phyloP scores from a whole-genome alignment of 1,139 yeast genomes.

The Blastobotrys buckinghamii region DNA sequence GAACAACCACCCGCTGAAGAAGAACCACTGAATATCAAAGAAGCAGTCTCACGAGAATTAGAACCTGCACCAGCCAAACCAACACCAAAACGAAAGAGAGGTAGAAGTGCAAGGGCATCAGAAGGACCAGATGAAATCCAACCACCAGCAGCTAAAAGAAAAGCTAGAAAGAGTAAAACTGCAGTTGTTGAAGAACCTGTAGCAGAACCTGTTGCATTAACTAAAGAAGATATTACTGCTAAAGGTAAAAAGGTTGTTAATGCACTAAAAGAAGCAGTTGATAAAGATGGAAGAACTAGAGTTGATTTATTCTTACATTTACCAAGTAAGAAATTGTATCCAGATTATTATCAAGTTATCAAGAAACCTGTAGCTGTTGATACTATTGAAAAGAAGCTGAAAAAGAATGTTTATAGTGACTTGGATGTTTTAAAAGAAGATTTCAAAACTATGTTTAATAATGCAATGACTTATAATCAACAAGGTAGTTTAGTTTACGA shows the following conservation, averaged over 20 bases:
- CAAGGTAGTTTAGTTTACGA: constrained; percentile 80
- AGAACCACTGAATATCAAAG: no score
- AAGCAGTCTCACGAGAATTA: background rate
- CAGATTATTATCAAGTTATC: constrained; percentile 81
- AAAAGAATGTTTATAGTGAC: constrained; percentile 44
- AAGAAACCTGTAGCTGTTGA: constrained; percentile 78
- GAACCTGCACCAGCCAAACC: background rate
- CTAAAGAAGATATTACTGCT: background rate
- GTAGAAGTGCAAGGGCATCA: constrained; percentile 10
- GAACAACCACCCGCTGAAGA: background rate
- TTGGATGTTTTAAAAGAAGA: constrained; percentile 64
- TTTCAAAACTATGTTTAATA: constrained; percentile 69
- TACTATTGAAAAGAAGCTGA: constrained; percentile 48
- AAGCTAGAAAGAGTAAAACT: constrained; percentile 8
- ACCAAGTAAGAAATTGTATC: constrained; percentile 64
- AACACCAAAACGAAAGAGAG: constrained; percentile 15
- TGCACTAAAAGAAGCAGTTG: constrained; percentile 17
- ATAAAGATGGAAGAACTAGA: constrained; percentile 29
- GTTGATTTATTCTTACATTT: constrained; percentile 63
- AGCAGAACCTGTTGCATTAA: background rate
- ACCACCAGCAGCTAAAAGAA: constrained; percentile 15
- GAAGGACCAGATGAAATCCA: constrained; percentile 14
- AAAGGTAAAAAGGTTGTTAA: constrained; percentile 22
- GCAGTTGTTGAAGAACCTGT: background rate
- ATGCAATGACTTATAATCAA: constrained; percentile 81